Conservation (phyloP, 2,329 filamentous ascomycete genomes). For the Cadophora luteo-olivacea region DNA sequence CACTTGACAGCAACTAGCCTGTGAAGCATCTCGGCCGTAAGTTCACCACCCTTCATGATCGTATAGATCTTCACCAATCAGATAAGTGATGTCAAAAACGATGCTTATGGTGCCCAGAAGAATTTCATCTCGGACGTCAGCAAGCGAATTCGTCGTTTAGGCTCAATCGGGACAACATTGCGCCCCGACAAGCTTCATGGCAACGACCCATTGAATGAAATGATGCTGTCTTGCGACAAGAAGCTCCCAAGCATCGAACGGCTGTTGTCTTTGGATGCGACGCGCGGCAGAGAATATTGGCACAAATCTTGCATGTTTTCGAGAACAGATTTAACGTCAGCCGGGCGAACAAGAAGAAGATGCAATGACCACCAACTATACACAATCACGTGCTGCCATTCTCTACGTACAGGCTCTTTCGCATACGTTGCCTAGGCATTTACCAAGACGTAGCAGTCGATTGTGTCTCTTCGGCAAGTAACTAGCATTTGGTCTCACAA, state of each 20-base stretch:
- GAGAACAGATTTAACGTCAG: background rate
- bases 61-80: background rate
- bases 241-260: background rate
- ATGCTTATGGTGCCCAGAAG: background rate
- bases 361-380: background rate
- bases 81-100: background rate
- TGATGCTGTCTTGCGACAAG: background rate
- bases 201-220: background rate
- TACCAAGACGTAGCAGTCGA: no score
- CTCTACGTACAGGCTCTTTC: no score
- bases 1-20: no score
- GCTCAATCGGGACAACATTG: constrained; percentile 1
- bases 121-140: background rate
- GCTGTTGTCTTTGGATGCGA: background rate
- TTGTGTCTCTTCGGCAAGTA: no score
- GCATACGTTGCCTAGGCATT: no score
- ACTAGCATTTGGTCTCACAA: no score
- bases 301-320: background rate
- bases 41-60: background rate
- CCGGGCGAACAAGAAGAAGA: background rate
- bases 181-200: background rate
- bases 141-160: background rate
- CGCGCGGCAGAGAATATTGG: background rate
- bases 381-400: no score
- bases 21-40: background rate